These are phyloP conservation scores for Diaporthe ampelina DNA, from an alignment of 2,329 filamentous ascomycete genomes.

Conservation along the genomic window DNA sequence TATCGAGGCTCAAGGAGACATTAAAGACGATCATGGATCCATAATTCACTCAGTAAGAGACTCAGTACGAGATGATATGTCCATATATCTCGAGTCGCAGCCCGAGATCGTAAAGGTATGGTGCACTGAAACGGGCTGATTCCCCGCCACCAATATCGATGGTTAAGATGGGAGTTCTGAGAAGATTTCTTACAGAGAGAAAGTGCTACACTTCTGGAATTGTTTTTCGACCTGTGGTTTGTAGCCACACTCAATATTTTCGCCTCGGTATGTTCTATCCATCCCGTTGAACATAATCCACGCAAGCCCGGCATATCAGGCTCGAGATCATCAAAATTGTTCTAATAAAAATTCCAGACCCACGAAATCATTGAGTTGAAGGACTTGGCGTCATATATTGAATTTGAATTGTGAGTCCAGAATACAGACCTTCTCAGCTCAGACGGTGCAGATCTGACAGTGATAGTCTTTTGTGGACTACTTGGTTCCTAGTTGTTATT, in stretches of 20 bases:
- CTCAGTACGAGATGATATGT: constrained; percentile 7
- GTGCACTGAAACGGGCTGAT: too few relatives aligned
- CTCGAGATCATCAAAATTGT: background rate
- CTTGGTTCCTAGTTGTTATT: constrained; percentile 33
- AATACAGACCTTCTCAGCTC: background rate
- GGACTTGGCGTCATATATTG: constrained; percentile 31
- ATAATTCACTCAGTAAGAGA: constrained; percentile 3
- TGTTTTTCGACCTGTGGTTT: constrained; percentile 32
- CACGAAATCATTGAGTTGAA: constrained; percentile 8
- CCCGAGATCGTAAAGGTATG: constrained; percentile 17
- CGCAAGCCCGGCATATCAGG: background rate
- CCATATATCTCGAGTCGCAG: constrained; percentile 20
- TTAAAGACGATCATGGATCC: constrained; percentile 13
- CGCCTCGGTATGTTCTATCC: constrained; percentile 18
- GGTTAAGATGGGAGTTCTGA: background rate
- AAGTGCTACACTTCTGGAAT: constrained; percentile 5
- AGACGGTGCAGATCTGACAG: background rate
- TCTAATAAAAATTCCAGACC: background rate
- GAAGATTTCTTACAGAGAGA: background rate
- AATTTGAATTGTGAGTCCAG: constrained; percentile 34
- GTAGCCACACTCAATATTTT: constrained; percentile 34
- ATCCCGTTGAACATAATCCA: background rate
- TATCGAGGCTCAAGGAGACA: background rate
- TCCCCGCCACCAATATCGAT: background rate
- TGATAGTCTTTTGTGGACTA: constrained; percentile 29